phyloP scores from a whole-genome alignment of 2,329 filamentous ascomycete genomes.

The Neonectria sp. region DNA sequence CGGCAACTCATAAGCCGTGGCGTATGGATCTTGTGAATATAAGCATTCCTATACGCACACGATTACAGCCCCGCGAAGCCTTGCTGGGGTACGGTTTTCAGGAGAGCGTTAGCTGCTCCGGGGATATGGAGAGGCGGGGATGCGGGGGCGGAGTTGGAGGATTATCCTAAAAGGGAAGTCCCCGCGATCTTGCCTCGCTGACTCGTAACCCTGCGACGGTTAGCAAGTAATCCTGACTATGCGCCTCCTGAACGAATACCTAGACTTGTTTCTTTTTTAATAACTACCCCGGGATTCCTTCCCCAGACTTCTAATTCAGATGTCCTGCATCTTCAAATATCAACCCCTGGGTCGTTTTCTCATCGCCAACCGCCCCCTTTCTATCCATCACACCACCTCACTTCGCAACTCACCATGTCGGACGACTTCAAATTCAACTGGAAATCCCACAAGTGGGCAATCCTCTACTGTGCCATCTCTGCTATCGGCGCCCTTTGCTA shows the following conservation, averaged over 20 bases:
- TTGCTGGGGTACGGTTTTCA: no score
- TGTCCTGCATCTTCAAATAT: not conserved
- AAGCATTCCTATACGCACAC: not conserved
- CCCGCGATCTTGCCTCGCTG: not conserved
- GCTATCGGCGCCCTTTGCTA: slow-evolving; percentile 19
- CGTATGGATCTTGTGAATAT: not conserved
- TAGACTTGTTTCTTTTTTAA: not conserved
- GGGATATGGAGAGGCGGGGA: not conserved
- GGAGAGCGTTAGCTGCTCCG: no score
- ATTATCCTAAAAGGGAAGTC: not conserved
- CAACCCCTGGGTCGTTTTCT: no score
- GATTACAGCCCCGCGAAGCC: not conserved
- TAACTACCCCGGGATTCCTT: not conserved
- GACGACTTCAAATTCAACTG: not conserved
- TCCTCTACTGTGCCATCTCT: slow-evolving; percentile 14
- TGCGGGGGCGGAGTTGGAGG: not conserved
- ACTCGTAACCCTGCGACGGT: not conserved
- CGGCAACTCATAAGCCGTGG: no score
- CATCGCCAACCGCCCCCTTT: no score
- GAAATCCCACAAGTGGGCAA: slow-evolving; percentile 11
- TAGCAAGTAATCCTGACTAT: no score
- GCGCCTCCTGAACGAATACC: not conserved
- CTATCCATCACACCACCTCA: not conserved
- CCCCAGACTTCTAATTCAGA: not conserved
- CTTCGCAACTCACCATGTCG: slow-evolving; percentile 5